A percentile compares a stretch with the other conserved stretches of the same genome.
phyloP scores from a whole-genome alignment of 495 filamentous ascomycete genomes.

The Symbiotaphrina buchneri region DNA sequence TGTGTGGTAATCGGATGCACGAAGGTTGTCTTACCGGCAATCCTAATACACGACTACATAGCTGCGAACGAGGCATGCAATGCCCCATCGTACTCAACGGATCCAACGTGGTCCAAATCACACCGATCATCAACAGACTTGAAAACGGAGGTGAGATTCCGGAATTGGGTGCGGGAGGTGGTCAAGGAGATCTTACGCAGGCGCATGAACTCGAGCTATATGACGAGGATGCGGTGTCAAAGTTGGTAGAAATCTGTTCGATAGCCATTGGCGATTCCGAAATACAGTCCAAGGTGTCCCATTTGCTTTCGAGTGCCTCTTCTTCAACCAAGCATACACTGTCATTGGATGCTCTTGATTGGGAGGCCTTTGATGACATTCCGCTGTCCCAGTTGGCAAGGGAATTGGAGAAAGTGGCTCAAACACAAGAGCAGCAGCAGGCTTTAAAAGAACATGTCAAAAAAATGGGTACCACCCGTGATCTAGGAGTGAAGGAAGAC shows the following conservation, averaged over 20 bases:
- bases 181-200: slow-evolving; percentile 48
- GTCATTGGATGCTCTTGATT: slow-evolving; percentile 11
- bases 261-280: slow-evolving; percentile 16
- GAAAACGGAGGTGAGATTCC: slow-evolving; percentile 33
- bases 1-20: slow-evolving; percentile 47
- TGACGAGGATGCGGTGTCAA: slow-evolving; percentile 6
- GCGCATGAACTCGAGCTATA: slow-evolving; percentile 38
- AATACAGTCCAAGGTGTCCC: slow-evolving; percentile 12
- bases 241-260: slow-evolving; percentile 11
- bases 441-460: too few relatives aligned
- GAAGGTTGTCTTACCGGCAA: slow-evolving; percentile 48
- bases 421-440: background rate
- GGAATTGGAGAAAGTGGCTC: slow-evolving; percentile 8
- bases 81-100: slow-evolving; percentile 32
- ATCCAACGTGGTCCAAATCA: slow-evolving; percentile 48
- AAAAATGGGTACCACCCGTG: too few relatives aligned
- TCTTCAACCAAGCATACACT: slow-evolving; percentile 9
- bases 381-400: slow-evolving; percentile 19
- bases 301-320: slow-evolving; percentile 9
- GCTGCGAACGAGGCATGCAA: slow-evolving; percentile 52
- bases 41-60: slow-evolving; percentile 50
- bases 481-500: too few relatives aligned
- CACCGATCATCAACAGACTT: slow-evolving; percentile 43
- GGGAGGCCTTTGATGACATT: slow-evolving; percentile 16
- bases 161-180: slow-evolving; percentile 61